Percentiles rank a stretch among this genome's conserved stretches.
phyloP scores from a whole-genome alignment of 2,329 filamentous ascomycete genomes.

The Chrysoporthe deuterocubensis region DNA sequence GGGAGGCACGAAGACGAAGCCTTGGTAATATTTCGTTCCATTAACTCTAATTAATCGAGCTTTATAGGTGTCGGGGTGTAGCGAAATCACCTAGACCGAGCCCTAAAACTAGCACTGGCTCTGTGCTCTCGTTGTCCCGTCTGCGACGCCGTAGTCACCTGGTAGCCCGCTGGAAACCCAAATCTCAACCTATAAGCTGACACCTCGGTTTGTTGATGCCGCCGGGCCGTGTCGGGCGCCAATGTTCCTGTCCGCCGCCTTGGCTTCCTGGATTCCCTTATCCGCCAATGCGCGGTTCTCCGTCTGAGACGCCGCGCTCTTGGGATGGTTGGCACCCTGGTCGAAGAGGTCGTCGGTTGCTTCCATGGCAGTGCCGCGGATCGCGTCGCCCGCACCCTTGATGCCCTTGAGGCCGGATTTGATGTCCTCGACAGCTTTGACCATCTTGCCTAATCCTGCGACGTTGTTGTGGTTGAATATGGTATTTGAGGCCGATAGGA shows the following conservation, averaged over 20 bases:
- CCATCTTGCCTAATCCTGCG: conserved; percentile 31
- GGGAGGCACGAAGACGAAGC: background rate
- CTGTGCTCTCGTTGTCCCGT: background rate
- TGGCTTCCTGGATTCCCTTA: conserved; percentile 41
- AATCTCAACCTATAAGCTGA: too few relatives aligned
- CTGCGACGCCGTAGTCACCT: too few relatives aligned
- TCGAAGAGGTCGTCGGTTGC: conserved; percentile 38
- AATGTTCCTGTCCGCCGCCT: conserved; percentile 38
- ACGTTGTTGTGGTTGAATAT: background rate
- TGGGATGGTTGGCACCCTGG: conserved; percentile 32
- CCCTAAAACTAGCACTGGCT: background rate
- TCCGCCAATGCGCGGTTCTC: conserved; percentile 38
- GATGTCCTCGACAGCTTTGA: conserved; percentile 38
- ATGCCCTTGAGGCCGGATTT: conserved; percentile 40
- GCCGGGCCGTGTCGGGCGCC: conserved; percentile 32
- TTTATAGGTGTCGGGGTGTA: background rate
- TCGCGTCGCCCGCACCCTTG: conserved; percentile 37
- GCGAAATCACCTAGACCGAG: background rate
- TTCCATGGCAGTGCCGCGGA: conserved; percentile 37
- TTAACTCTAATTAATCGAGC: background rate
- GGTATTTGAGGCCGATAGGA: too few relatives aligned
- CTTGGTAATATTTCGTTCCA: background rate
- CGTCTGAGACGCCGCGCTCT: conserved; percentile 32
- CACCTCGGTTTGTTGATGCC: background rate
- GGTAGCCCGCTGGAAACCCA: background rate